Base-by-base conservation (phyloP, 768 basidiomycete genomes). In the Gloeophyllum trabeum region DNA sequence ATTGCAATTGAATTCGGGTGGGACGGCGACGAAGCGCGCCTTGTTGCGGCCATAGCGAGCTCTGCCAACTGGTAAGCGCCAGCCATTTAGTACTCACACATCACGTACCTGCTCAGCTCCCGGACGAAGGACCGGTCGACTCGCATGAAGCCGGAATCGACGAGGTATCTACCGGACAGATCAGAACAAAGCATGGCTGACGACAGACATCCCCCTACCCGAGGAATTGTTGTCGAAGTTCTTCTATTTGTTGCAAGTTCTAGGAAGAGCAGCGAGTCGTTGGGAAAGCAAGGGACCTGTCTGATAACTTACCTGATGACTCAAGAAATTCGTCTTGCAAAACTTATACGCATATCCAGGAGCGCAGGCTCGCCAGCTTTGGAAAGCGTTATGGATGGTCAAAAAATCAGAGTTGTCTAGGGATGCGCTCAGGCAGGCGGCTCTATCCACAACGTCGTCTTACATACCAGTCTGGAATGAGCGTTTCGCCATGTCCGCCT, bases 211-310 rank as follows among this genome's bases (percentile, higher is more conserved):
- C 28, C 22, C 40, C 42, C 23, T 37, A 54, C 49, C 53, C 52
- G 5, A 58, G 50, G 48, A 57, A 54, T 56, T 99, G 94, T 54
- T 92, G 90, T 22, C 93, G 79, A 25, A 97, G 71, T 54, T 97
- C 94, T 58, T 98, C 94, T 23, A 99, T 94, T 61, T 96, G 91
- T 61, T 90, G 81, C 39, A 99, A 65, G 55, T 91, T 97, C 80
- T 90, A 55, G 5, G 45, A 35, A 16, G 36, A 39, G 23, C 24
- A 32, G 14, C 21, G 13, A 22, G 10, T 19, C 25, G 6, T 5
- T 16, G 20, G 5, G 16, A 6, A 22, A 16, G 26, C 12, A 5
- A 6, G 5, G 5, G 16, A 19, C 24, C 14, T 30, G 19, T 43
- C n/a, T n/a, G n/a, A 14, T 37, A 21, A 46, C 59, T 35, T 55